Conservation (phyloP, 2,329 filamentous ascomycete genomes). For the Chaetomium globosum region DNA sequence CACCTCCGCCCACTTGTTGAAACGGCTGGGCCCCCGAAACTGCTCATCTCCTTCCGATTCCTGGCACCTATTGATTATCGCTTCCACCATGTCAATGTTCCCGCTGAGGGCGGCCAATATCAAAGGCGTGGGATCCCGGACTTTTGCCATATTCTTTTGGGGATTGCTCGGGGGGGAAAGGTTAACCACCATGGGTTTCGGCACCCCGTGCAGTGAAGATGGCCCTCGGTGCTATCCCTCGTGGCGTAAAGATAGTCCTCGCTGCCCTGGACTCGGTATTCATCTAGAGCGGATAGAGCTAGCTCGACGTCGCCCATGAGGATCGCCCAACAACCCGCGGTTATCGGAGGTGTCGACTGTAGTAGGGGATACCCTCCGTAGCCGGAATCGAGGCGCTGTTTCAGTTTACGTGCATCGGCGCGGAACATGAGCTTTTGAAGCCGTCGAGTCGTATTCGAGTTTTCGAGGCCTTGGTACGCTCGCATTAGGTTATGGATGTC, state of each 20-base stretch:
- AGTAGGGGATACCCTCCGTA: background rate
- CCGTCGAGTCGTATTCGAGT: background rate
- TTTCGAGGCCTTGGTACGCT: background rate
- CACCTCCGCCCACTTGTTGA: background rate
- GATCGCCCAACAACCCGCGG: background rate
- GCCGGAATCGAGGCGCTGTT: no score
- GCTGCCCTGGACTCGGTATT: background rate
- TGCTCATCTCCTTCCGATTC: background rate
- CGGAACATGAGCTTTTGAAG: background rate
- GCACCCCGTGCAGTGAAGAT: no score
- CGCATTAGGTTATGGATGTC: constrained; percentile 3
- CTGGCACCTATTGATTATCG: background rate
- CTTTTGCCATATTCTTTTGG: background rate
- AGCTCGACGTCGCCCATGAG: background rate
- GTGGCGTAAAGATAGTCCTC: no score
- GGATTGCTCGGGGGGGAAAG: background rate
- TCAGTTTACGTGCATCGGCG: background rate
- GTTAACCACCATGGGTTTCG: background rate
- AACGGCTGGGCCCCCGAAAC: background rate
- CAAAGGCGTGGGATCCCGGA: background rate
- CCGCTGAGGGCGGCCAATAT: background rate
- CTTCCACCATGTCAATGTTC: background rate
- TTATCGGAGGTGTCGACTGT: background rate
- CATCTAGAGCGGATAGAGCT: background rate
- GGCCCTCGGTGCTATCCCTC: no score